A percentile compares a stretch with the other conserved stretches of the same genome.
These are phyloP conservation scores for Plectosphaerella plurivora DNA, from an alignment of 2,329 filamentous ascomycete genomes.

Conservation along the genomic window DNA sequence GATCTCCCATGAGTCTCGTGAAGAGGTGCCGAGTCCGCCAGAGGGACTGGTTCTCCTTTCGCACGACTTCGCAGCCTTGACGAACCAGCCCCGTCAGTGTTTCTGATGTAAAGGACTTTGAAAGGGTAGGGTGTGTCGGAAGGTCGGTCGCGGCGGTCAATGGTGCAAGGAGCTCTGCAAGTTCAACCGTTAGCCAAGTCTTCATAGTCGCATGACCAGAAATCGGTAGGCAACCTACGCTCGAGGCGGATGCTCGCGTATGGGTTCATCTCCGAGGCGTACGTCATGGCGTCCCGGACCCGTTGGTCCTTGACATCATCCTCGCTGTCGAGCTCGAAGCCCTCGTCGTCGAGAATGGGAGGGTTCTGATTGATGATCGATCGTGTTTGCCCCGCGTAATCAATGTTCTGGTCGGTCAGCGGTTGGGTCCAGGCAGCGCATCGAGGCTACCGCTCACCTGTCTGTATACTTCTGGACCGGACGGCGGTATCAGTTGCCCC, in stretches of 20 bases:
- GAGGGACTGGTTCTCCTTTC: slow-evolving; percentile 68
- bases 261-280: slow-evolving; percentile 67
- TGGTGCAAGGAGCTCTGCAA: slow-evolving; percentile 67
- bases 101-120: slow-evolving; percentile 68
- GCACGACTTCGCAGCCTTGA: slow-evolving; percentile 66
- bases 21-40: slow-evolving; percentile 72
- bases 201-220: neutral
- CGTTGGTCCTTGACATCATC: slow-evolving; percentile 61
- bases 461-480: slow-evolving; percentile 65
- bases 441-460: slow-evolving; percentile 39
- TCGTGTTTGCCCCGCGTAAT: slow-evolving; percentile 69
- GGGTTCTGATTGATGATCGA: slow-evolving; percentile 73
- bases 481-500: slow-evolving; percentile 63
- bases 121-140: slow-evolving; percentile 68
- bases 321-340: slow-evolving; percentile 69
- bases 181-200: slow-evolving; percentile 7
- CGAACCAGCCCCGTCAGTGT: slow-evolving; percentile 67
- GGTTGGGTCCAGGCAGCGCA: neutral
- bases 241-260: slow-evolving; percentile 70
- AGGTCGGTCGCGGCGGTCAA: slow-evolving; percentile 72
- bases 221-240: slow-evolving; percentile 41
- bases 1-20: slow-evolving; percentile 70
- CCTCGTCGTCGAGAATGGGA: slow-evolving; percentile 69
- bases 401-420: slow-evolving; percentile 51
- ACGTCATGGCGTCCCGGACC: slow-evolving; percentile 53